phyloP scores from a whole-genome alignment of 2,329 filamentous ascomycete genomes.

The Zarea fungicola region DNA sequence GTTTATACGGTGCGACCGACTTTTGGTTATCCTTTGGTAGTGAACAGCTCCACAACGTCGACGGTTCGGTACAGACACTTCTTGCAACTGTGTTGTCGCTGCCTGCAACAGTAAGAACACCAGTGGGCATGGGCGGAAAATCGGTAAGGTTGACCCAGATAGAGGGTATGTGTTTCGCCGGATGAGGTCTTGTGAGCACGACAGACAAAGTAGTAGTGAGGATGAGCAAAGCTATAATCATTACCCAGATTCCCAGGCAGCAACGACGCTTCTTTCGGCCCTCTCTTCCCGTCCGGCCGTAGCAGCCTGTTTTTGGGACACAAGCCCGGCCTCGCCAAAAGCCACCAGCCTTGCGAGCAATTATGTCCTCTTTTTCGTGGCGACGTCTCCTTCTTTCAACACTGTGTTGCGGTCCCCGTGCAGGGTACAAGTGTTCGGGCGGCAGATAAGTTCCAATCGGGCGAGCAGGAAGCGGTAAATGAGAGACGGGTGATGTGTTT shows the following conservation, averaged over 20 bases:
- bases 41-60: conserved; percentile 80
- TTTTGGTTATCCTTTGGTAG: conserved; percentile 73
- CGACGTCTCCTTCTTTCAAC: conserved; percentile 48
- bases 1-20: conserved; percentile 55
- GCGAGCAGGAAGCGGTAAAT: conserved; percentile 35
- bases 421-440: conserved; percentile 37
- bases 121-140: conserved; percentile 82
- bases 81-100: conserved; percentile 61
- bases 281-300: conserved; percentile 58
- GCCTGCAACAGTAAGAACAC: conserved; percentile 71
- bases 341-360: conserved; percentile 52
- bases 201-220: conserved; percentile 54
- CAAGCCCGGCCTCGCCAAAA: conserved; percentile 63
- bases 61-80: conserved; percentile 64
- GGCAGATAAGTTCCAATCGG: conserved; percentile 41
- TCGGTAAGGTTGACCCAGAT: conserved; percentile 80
- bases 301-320: conserved; percentile 58
- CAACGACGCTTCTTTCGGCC: conserved; percentile 58
- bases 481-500: conserved; percentile 17
- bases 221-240: conserved; percentile 50
- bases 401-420: conserved; percentile 36
- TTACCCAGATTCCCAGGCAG: conserved; percentile 47
- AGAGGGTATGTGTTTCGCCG: conserved; percentile 28
- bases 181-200: conserved; percentile 37
- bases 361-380: conserved; percentile 61